A percentile compares a stretch with the other conserved stretches of the same genome.
Evolutionary conservation across 495 filamentous ascomycete genomes (phyloP).

Genomic region (Penicillium coffeae): DNA sequence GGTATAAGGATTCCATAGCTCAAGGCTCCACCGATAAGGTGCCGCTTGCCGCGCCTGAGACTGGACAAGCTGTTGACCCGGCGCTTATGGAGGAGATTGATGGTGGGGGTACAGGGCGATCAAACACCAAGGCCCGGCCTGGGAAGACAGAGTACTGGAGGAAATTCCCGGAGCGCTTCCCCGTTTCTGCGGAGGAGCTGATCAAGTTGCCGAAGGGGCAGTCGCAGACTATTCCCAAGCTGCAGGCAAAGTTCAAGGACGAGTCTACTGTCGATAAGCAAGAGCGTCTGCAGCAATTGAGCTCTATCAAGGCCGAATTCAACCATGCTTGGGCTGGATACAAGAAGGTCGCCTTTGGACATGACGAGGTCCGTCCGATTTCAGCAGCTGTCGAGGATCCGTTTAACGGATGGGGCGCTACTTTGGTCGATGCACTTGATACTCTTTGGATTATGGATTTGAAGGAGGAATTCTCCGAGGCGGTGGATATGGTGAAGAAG

Average conservation of each 20-base stretch:
- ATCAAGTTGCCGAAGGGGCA: constrained; percentile 72
- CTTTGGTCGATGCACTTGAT: constrained; percentile 88
- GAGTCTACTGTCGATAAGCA: constrained; percentile 59
- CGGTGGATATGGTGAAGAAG: constrained; percentile 65
- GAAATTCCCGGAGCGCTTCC: constrained; percentile 68
- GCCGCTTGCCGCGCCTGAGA: not conserved
- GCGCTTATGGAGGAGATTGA: constrained; percentile 10
- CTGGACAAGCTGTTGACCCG: not conserved
- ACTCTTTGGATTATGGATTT: constrained; percentile 96
- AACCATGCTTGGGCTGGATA: constrained; percentile 74
- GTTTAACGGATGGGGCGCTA: constrained; percentile 94
- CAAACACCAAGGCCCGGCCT: constrained; percentile 36
- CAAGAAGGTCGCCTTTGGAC: constrained; percentile 66
- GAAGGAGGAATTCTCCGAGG: constrained; percentile 85
- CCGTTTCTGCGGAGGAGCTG: constrained; percentile 61
- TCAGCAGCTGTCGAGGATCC: constrained; percentile 60
- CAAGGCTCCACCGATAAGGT: not conserved
- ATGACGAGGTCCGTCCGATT: constrained; percentile 74
- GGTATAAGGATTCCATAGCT: not conserved
- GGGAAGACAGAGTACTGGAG: constrained; percentile 55
- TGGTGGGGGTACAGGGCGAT: constrained; percentile 26
- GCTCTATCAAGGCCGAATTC: constrained; percentile 64
- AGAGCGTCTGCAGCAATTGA: constrained; percentile 58
- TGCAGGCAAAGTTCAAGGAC: constrained; percentile 68
- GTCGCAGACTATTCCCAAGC: constrained; percentile 63